A percentile compares a stretch with the other conserved stretches of the same genome.
Evolutionary conservation across 257 asterid genomes (phyloP).

Genomic region (Coffea eugenioides): DNA sequence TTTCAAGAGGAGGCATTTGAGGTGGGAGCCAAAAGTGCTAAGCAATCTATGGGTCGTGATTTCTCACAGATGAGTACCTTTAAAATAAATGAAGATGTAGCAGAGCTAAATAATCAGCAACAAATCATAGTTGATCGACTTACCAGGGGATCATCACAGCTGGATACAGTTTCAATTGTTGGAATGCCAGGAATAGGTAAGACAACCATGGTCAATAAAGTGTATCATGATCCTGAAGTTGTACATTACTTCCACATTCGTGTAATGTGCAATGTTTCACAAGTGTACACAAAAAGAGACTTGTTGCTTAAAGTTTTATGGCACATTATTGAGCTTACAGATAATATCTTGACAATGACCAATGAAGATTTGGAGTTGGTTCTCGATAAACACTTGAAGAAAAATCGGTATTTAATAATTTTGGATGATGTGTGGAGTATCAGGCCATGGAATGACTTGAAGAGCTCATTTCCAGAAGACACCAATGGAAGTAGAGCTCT

Average conservation of each 20-base stretch:
- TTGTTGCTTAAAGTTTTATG: neutral
- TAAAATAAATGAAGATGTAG: neutral
- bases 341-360: no score
- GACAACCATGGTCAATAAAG: no score
- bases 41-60: neutral
- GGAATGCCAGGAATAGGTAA: no score
- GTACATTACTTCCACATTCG: neutral
- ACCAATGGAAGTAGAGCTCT: neutral
- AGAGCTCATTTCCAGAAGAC: neutral
- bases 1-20: neutral
- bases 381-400: neutral
- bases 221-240: neutral
- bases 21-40: neutral
- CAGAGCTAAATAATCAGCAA: neutral
- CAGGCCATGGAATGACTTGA: neutral
- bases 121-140: no score
- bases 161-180: no score
- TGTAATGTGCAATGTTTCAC: slow-evolving; percentile 8
- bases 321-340: neutral
- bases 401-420: neutral
- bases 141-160: no score
- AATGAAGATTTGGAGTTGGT: neutral
- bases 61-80: no score
- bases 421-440: neutral
- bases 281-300: neutral